phyloP scores from a whole-genome alignment of 2,329 filamentous ascomycete species.

The Fusarium euwallaceae region DNA sequence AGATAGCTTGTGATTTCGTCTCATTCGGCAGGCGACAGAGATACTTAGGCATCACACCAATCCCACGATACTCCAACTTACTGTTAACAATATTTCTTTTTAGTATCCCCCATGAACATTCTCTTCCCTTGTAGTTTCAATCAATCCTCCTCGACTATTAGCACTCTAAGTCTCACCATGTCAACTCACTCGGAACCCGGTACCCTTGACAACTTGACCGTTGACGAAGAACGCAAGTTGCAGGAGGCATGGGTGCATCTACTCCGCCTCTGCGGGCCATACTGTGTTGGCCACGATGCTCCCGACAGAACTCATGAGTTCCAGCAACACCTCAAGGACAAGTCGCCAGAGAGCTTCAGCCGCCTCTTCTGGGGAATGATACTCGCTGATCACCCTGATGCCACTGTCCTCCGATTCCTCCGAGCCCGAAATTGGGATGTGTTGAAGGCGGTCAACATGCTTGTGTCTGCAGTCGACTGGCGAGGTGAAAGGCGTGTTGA shows the following conservation, averaged over 20 bases:
- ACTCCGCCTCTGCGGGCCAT: conserved; percentile 25
- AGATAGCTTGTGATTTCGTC: not conserved
- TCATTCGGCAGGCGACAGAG: not conserved
- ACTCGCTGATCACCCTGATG: conserved; percentile 53
- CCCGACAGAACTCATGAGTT: conserved; percentile 19
- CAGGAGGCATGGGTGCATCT: conserved; percentile 39
- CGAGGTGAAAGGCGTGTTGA: conserved; percentile 52
- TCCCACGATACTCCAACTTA: not conserved
- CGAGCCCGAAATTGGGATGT: conserved; percentile 58
- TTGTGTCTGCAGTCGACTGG: conserved; percentile 55
- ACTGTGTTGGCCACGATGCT: not conserved
- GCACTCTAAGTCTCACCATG: conserved; percentile 28
- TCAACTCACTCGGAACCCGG: conserved; percentile 24
- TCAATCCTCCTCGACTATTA: conserved; percentile 11
- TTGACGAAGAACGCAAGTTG: conserved; percentile 27
- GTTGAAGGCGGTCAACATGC: conserved; percentile 54
- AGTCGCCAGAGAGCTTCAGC: conserved; percentile 29
- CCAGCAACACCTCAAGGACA: conserved; percentile 10
- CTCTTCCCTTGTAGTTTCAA: not conserved
- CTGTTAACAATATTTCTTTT: not conserved
- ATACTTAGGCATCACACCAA: not conserved
- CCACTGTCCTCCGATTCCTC: conserved; percentile 55
- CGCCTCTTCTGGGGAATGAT: conserved; percentile 28
- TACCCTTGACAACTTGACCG: conserved; percentile 33
- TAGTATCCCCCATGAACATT: conserved; percentile 5